Base-by-base conservation (phyloP, 306 rosid genomes). In the Potentilla sterilis region DNA sequence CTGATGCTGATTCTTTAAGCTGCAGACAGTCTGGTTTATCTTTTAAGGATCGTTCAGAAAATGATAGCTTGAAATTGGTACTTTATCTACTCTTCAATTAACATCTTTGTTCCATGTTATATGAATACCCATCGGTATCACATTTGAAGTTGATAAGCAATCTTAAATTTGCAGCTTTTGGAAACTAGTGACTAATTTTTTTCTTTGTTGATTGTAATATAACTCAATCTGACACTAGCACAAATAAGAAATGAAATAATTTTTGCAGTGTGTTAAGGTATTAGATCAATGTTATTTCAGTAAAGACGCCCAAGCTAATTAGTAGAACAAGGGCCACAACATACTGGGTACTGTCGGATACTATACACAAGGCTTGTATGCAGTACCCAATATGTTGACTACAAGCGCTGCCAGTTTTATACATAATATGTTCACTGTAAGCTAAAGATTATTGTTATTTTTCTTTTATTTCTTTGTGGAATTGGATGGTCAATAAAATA, bases 1-100 rank as follows among this genome's bases (percentile, higher is more conserved):
- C 97, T 13, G 99, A 95, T 83, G 98, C 98, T 69, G 98, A 95
- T 89, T 95, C 98, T 78, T 82, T 95, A 83, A 85, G 89, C 1
- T 90, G 98, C 66, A 80, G 96, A 89, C 93, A 87, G 83, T 88
- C 97, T 76, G 88, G 87, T 85, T 83, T 92, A 77, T 84, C 97
- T 70, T 86, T 88, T 40, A 88, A 83, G 58, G 92, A 85, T 84
- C 96, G 81, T 68, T 62, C 84, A 78, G 95, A 85, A 72, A 90
- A 70, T 85, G 92, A 86, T 81, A 83, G 86, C 77, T 82, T 87
- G 73, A 95, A 88, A 87, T 77, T 85, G 98, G 98, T 95, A 95
- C 62, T 11, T 73, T 15, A 43, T 87, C 61, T 44, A 7, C 35
- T 64, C 65, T 63, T 65, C 52, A 16, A 18, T 48, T 1, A 14